Conservation (phyloP, 2,329 filamentous ascomycete species). For the Aphanoascus verrucosus region DNA sequence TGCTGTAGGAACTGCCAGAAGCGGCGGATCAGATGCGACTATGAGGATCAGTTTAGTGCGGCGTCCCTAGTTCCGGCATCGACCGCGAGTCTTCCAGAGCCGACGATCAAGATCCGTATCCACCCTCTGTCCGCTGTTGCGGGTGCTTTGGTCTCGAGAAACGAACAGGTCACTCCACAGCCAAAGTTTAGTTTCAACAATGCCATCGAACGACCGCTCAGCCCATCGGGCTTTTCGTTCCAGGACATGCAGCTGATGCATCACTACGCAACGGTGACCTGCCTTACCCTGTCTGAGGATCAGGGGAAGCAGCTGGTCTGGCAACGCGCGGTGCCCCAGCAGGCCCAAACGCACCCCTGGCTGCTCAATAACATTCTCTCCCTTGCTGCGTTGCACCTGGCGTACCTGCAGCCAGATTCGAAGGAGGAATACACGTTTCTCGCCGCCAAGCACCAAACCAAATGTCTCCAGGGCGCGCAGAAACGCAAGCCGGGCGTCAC, state of each 20-base stretch:
- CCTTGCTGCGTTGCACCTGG: slow-evolving; percentile 20
- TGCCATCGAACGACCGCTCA: slow-evolving; percentile 11
- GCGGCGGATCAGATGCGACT: slow-evolving; percentile 19
- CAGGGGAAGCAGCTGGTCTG: slow-evolving; percentile 15
- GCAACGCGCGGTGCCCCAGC: slow-evolving; percentile 17
- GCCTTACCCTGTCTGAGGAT: slow-evolving; percentile 18
- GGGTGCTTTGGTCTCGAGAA: too few relatives aligned
- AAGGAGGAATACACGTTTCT: slow-evolving; percentile 19
- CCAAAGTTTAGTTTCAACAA: neutral
- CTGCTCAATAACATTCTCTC: slow-evolving; percentile 21
- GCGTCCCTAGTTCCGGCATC: neutral
- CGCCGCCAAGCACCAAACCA: slow-evolving; percentile 21
- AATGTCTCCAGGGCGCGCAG: slow-evolving; percentile 7
- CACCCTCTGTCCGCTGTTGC: neutral
- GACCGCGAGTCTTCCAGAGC: neutral
- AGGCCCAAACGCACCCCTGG: slow-evolving; percentile 18
- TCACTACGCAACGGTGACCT: slow-evolving; percentile 28
- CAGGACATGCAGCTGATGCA: slow-evolving; percentile 35
- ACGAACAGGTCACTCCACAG: neutral
- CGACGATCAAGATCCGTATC: neutral
- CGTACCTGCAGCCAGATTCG: slow-evolving; percentile 14
- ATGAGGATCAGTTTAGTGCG: slow-evolving; percentile 5
- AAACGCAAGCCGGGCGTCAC: slow-evolving; percentile 21
- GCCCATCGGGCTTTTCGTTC: slow-evolving; percentile 17
- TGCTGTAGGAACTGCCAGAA: slow-evolving; percentile 19